phyloP scores from a whole-genome alignment of 805 yeast genomes.

The Wickerhamomyces chaumierensis region DNA sequence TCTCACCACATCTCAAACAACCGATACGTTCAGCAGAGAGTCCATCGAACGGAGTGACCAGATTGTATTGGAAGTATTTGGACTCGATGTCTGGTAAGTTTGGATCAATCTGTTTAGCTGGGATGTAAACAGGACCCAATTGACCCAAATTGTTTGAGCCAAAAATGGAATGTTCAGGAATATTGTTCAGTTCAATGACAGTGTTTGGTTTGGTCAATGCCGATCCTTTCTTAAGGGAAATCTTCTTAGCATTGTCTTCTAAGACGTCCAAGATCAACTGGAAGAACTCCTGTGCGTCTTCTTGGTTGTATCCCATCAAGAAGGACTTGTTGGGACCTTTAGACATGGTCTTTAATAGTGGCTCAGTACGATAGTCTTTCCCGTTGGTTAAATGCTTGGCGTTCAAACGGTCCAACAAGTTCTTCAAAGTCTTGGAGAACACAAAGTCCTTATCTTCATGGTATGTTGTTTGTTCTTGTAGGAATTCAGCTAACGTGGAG shows the following conservation, averaged over 20 bases:
- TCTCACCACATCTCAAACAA: slow-evolving; percentile 84
- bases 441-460: slow-evolving; percentile 19
- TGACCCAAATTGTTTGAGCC: slow-evolving; percentile 38
- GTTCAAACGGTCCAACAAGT: slow-evolving; percentile 45
- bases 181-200: slow-evolving; percentile 15
- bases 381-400: slow-evolving; percentile 36
- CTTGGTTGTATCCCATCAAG: slow-evolving; percentile 80
- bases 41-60: slow-evolving; percentile 89
- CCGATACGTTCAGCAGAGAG: slow-evolving; percentile 81
- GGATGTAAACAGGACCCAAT: slow-evolving; percentile 58
- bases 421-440: slow-evolving; percentile 44
- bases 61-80: slow-evolving; percentile 39
- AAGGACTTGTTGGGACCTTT: slow-evolving; percentile 71
- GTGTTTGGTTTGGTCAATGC: too few species aligned
- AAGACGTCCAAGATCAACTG: slow-evolving; percentile 62
- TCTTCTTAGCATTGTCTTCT: slow-evolving; percentile 42
- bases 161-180: slow-evolving; percentile 25
- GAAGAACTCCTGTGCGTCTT: slow-evolving; percentile 94
- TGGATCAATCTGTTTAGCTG: slow-evolving; percentile 71
- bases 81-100: slow-evolving; percentile 32
- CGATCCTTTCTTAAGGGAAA: neutral
- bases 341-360: slow-evolving; percentile 54
- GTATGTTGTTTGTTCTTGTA: slow-evolving; percentile 28
- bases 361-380: slow-evolving; percentile 51
- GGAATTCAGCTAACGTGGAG: slow-evolving; percentile 41